Percentiles rank a stretch among this genome's conserved stretches.
phyloP scores from a whole-genome alignment of 331 rosid species.

The Malus hybrid region DNA sequence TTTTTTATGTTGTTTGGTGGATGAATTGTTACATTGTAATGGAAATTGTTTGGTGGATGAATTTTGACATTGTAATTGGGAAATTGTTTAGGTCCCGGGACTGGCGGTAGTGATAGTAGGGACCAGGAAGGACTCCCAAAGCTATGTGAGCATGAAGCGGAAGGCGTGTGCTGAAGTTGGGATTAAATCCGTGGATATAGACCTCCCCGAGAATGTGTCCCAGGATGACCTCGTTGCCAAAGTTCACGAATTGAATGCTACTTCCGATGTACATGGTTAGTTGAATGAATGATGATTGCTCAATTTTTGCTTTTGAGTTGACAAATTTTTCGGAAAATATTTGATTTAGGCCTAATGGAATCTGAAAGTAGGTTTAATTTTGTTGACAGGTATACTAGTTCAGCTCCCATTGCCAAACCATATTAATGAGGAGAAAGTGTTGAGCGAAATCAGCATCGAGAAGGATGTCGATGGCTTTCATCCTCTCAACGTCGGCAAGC shows the following conservation, averaged over 20 bases:
- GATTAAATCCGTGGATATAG: slow-evolving; percentile 62
- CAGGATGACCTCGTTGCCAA: slow-evolving; percentile 49
- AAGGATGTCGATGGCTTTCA: slow-evolving; percentile 98
- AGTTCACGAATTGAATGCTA: slow-evolving; percentile 58
- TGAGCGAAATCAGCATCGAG: slow-evolving; percentile 69
- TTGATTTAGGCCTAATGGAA: neutral
- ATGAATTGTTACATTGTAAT: neutral
- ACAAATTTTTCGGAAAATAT: neutral
- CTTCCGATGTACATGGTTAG: slow-evolving; percentile 71
- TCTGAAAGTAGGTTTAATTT: neutral
- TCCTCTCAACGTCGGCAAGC: slow-evolving; percentile 90
- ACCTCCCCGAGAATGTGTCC: slow-evolving; percentile 65
- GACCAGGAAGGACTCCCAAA: slow-evolving; percentile 74
- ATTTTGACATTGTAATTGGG: neutral
- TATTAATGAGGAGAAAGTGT: slow-evolving; percentile 73
- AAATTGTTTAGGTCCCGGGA: slow-evolving; percentile 61
- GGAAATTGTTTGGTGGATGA: neutral
- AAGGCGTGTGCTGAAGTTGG: slow-evolving; percentile 88
- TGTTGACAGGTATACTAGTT: slow-evolving; percentile 66
- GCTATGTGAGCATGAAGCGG: slow-evolving; percentile 78
- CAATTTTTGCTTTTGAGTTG: neutral
- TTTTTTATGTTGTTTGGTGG: neutral
- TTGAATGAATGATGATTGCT: neutral
- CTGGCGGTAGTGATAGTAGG: slow-evolving; percentile 91
- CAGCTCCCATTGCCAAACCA: slow-evolving; percentile 92